These are phyloP conservation scores for Paecilomyces sp. DNA, from an alignment of 2,329 filamentous ascomycete species.

Conservation along the genomic window DNA sequence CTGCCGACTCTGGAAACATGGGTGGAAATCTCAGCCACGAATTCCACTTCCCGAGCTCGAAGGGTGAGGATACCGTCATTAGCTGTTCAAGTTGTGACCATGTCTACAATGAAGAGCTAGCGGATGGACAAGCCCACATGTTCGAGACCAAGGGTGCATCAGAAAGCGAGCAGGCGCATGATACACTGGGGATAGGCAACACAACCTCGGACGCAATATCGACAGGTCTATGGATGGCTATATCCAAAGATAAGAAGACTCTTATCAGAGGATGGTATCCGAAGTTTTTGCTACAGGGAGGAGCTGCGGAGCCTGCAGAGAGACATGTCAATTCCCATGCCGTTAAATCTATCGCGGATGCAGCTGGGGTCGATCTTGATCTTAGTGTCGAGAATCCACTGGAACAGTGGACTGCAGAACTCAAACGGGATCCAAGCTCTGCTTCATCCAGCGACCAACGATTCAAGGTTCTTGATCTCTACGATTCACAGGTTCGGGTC, in stretches of 20 bases:
- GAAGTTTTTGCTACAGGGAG: conserved; percentile 30
- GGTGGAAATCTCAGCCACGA: conserved; percentile 90
- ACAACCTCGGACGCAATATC: conserved; percentile 23
- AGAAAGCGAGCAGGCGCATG: conserved; percentile 6
- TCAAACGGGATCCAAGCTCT: conserved; percentile 16
- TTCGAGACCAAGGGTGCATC: conserved; percentile 3
- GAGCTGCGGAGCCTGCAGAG: conserved; percentile 22
- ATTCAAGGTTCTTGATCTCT: conserved; percentile 30
- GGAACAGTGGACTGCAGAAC: conserved; percentile 45
- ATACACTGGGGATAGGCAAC: conserved; percentile 13
- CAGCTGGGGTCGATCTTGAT: conserved; percentile 60
- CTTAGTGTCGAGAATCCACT: conserved; percentile 57
- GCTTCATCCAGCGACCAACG: conserved; percentile 17
- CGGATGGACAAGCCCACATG: conserved; percentile 35
- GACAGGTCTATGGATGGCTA: conserved; percentile 32
- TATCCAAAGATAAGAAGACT: conserved; percentile 53
- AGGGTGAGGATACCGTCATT: conserved; percentile 81
- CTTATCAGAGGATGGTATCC: conserved; percentile 66
- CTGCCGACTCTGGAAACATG: conserved; percentile 93
- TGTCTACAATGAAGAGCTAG: conserved; percentile 83
- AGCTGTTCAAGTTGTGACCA: conserved; percentile 68
- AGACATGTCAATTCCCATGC: conserved; percentile 52
- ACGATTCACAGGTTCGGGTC: conserved; percentile 32
- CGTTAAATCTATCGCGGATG: conserved; percentile 48
- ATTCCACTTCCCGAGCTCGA: conserved; percentile 73